These are phyloP conservation scores for Ramaria sp. DNA, from an alignment of 768 basidiomycete genomes.

Conservation along the genomic window DNA sequence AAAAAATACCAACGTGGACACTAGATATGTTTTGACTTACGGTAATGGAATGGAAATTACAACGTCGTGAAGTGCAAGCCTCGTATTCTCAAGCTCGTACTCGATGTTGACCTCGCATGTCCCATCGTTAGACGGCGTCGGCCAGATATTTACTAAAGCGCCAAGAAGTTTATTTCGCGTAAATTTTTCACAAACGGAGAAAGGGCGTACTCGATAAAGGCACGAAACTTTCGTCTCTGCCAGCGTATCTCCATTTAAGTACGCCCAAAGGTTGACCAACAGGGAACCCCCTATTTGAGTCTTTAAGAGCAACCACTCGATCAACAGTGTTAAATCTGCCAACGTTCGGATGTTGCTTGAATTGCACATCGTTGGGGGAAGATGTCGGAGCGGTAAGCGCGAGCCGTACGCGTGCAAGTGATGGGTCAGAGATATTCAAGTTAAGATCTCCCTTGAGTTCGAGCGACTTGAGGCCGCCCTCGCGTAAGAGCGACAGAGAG, in stretches of 20 bases:
- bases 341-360: slow-evolving; percentile 96
- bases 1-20: neutral
- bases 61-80: slow-evolving; percentile 71
- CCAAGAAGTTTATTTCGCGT: neutral
- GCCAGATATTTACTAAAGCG: slow-evolving; percentile 87
- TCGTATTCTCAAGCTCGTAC: slow-evolving; percentile 87
- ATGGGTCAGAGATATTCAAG: slow-evolving; percentile 69
- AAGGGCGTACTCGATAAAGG: slow-evolving; percentile 83
- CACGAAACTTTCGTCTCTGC: slow-evolving; percentile 84
- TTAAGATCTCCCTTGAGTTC: slow-evolving; percentile 95
- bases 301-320: slow-evolving; percentile 72
- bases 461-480: slow-evolving; percentile 84
- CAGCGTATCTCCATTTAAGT: slow-evolving; percentile 84
- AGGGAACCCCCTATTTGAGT: slow-evolving; percentile 73
- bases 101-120: slow-evolving; percentile 92
- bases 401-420: slow-evolving; percentile 61
- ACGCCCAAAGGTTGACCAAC: slow-evolving; percentile 81
- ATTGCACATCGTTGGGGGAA: slow-evolving; percentile 63
- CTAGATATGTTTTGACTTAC: slow-evolving; percentile 35
- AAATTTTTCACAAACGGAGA: neutral
- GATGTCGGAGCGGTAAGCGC: slow-evolving; percentile 44
- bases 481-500: slow-evolving; percentile 70
- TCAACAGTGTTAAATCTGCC: slow-evolving; percentile 71
- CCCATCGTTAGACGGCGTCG: slow-evolving; percentile 84
- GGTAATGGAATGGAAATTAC: slow-evolving; percentile 89